Percentiles rank a stretch among this genome's conserved stretches.
phyloP scores from a whole-genome alignment of 169 alveolate genomes.

The Cryptosporidium viatorum region DNA sequence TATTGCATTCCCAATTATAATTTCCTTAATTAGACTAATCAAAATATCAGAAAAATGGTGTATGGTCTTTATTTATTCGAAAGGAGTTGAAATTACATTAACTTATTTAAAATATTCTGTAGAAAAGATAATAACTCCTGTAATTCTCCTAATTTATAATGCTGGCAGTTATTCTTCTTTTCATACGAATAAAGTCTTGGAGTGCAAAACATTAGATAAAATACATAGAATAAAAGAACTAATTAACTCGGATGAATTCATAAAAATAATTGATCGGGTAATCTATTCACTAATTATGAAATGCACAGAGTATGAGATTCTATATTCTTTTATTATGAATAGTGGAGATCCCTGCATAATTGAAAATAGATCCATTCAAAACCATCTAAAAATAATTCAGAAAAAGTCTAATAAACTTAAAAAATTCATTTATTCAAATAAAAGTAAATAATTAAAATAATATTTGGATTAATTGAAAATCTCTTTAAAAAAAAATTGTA shows the following conservation, averaged over 20 bases:
- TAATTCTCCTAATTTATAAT: constrained; percentile 17
- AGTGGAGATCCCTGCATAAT: constrained; percentile 31
- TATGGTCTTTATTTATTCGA: constrained; percentile 39
- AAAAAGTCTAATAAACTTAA: background rate
- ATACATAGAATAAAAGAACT: constrained; percentile 16
- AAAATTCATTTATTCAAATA: background rate
- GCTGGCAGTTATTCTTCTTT: constrained; percentile 46
- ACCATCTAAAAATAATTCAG: background rate
- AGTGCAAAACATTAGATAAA: constrained; percentile 17
- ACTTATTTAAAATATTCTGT: constrained; percentile 10
- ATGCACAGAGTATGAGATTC: constrained; percentile 55
- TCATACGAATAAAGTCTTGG: constrained; percentile 62
- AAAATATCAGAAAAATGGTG: constrained; percentile 48
- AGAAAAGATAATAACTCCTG: constrained; percentile 19
- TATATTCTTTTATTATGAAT: constrained; percentile 18
- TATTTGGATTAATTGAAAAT: background rate
- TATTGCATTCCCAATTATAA: constrained; percentile 20
- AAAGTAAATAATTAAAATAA: background rate
- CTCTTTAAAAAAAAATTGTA: too few species aligned
- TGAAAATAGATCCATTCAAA: constrained; percentile 12
- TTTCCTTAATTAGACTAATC: constrained; percentile 22
- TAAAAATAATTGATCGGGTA: background rate
- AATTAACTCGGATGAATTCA: constrained; percentile 3
- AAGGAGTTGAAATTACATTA: constrained; percentile 34
- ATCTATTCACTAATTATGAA: constrained; percentile 26